Evolutionary conservation across 2,329 filamentous ascomycete genomes (phyloP).

Genomic region (Ceratocystis ficicola): DNA sequence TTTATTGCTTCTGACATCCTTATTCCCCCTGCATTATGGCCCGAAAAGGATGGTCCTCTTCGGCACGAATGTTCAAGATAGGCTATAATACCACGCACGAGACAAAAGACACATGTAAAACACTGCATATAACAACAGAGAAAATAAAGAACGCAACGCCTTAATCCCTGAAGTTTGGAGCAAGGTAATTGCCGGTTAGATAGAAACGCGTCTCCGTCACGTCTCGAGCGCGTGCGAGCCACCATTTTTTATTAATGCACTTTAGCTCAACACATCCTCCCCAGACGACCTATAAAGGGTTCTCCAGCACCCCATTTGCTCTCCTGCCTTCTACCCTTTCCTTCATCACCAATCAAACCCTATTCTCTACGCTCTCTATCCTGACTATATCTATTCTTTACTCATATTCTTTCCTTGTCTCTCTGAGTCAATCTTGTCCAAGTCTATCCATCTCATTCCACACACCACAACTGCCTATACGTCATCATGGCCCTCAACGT

Average conservation of each 20-base stretch:
- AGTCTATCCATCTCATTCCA: background rate
- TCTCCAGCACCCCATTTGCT: background rate
- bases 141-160: background rate
- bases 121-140: background rate
- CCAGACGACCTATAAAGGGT: conserved; percentile 3
- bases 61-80: background rate
- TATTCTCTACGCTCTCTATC: background rate
- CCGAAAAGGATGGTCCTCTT: background rate
- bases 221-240: background rate
- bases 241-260: background rate
- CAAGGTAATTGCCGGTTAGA: background rate
- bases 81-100: background rate
- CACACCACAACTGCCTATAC: conserved; percentile 28
- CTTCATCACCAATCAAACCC: background rate
- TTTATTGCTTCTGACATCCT: background rate
- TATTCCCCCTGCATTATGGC: background rate
- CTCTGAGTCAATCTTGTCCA: background rate
- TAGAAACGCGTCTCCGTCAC: conserved; percentile 2
- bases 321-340: background rate
- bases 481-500: conserved; percentile 58
- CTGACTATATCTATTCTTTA: background rate
- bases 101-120: background rate
- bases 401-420: background rate
- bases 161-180: background rate
- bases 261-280: background rate